A percentile compares a stretch with the other conserved stretches of the same genome.
Evolutionary conservation across 768 basidiomycete genomes (phyloP).

Genomic region (Phlegmacium glaucopus): DNA sequence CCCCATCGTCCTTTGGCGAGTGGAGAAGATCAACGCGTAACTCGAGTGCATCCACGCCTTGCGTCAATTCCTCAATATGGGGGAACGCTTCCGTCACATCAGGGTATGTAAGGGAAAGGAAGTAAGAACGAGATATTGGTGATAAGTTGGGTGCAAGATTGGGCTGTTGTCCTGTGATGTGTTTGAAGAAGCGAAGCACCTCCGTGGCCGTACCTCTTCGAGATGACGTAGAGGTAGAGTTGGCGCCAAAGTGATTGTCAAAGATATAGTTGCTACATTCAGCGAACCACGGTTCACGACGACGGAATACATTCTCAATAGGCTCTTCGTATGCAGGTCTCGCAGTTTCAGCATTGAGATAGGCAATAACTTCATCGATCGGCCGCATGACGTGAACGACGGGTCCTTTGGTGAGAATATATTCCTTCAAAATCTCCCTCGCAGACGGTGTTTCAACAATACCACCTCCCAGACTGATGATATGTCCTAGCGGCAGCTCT

Average conservation of each 20-base stretch:
- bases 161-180: slow-evolving; percentile 69
- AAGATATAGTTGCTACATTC: slow-evolving; percentile 84
- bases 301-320: slow-evolving; percentile 75
- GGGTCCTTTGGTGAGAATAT: slow-evolving; percentile 55
- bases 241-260: slow-evolving; percentile 60
- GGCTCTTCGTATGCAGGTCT: slow-evolving; percentile 90
- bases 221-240: slow-evolving; percentile 13
- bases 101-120: slow-evolving; percentile 90
- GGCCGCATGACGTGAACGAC: slow-evolving; percentile 86
- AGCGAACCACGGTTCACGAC: slow-evolving; percentile 83
- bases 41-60: slow-evolving; percentile 90
- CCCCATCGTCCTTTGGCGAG: slow-evolving; percentile 40
- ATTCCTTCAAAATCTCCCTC: slow-evolving; percentile 66
- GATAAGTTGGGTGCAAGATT: slow-evolving; percentile 59
- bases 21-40: slow-evolving; percentile 90
- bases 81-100: slow-evolving; percentile 71
- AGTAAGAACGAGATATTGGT: slow-evolving; percentile 72
- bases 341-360: slow-evolving; percentile 69
- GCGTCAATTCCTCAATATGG: slow-evolving; percentile 66
- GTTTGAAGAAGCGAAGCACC: slow-evolving; percentile 81
- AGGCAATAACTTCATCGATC: slow-evolving; percentile 75
- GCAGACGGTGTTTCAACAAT: slow-evolving; percentile 85
- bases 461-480: slow-evolving; percentile 92
- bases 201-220: slow-evolving; percentile 51
- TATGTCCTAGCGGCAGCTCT: slow-evolving; percentile 52